phyloP scores from a whole-genome alignment of 2,329 filamentous ascomycete species.

The Metarhizium anisopliae region DNA sequence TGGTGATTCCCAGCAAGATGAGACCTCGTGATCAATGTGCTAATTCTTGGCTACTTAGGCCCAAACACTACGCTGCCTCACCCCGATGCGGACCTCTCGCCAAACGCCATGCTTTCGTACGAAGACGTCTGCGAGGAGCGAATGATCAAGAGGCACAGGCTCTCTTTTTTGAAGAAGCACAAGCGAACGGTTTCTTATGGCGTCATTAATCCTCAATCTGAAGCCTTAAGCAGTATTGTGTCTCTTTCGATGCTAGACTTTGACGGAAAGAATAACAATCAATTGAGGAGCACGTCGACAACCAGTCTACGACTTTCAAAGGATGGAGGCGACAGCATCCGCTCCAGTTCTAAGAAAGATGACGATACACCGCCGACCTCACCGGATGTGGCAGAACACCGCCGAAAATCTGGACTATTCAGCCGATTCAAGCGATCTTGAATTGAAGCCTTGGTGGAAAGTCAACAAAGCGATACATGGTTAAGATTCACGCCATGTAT shows the following conservation, averaged over 20 bases:
- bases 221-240: constrained; percentile 22
- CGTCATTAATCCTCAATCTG: constrained; percentile 28
- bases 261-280: constrained; percentile 13
- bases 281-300: constrained; percentile 16
- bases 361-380: constrained; percentile 28
- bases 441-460: neutral
- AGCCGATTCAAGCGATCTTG: constrained; percentile 7
- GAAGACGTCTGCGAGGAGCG: constrained; percentile 39
- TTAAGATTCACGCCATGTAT: neutral
- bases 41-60: constrained; percentile 17
- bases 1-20: constrained; percentile 4
- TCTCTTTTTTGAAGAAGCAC: constrained; percentile 37
- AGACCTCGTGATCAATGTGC: neutral
- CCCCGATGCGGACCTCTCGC: constrained; percentile 50
- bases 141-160: constrained; percentile 33
- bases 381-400: constrained; percentile 20
- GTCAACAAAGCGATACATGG: neutral
- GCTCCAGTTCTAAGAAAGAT: constrained; percentile 11
- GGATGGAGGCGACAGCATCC: constrained; percentile 30
- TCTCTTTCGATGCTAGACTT: constrained; percentile 23
- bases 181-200: constrained; percentile 39
- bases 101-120: constrained; percentile 46
- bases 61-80: constrained; percentile 54
- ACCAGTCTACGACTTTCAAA: constrained; percentile 24
- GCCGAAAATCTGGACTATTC: constrained; percentile 16